phyloP scores from a whole-genome alignment of 75 land plant genomes.

The Sequoia sempervirens region DNA sequence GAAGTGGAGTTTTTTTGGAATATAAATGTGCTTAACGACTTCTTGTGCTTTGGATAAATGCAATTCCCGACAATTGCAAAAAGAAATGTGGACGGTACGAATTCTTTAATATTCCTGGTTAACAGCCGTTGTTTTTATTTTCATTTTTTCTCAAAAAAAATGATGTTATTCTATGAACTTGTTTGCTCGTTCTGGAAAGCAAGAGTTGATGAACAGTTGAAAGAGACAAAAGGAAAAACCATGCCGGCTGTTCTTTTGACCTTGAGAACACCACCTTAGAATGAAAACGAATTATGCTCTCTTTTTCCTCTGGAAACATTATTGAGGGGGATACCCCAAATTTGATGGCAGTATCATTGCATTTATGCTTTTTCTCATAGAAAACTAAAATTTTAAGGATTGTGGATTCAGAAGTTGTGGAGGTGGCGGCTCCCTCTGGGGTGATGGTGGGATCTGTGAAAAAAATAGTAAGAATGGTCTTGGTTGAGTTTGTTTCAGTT shows the following conservation, averaged over 20 bases:
- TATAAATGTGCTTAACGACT: neutral
- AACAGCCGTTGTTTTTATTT: neutral
- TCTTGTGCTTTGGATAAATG: neutral
- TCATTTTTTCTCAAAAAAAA: neutral
- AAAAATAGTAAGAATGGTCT: too few relatives aligned
- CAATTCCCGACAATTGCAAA: neutral
- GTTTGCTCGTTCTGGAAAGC: neutral
- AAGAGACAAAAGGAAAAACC: neutral
- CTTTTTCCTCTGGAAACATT: neutral
- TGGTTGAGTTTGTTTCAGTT: too few relatives aligned
- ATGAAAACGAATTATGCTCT: neutral
- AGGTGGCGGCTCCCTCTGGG: too few relatives aligned
- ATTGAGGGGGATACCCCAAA: too few relatives aligned
- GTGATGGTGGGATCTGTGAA: too few relatives aligned
- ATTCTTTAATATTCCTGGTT: neutral
- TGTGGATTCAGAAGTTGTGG: too few relatives aligned
- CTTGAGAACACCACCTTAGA: neutral
- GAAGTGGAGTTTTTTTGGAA: neutral
- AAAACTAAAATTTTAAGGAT: too few relatives aligned
- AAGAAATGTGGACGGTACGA: neutral
- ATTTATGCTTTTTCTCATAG: too few relatives aligned
- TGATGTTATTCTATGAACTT: neutral
- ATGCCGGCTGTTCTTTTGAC: neutral
- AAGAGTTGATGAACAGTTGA: neutral
- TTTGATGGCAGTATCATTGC: too few relatives aligned